Evolutionary conservation across 305 asterid species (phyloP).

Genomic region (Caryopteris hybrid): DNA sequence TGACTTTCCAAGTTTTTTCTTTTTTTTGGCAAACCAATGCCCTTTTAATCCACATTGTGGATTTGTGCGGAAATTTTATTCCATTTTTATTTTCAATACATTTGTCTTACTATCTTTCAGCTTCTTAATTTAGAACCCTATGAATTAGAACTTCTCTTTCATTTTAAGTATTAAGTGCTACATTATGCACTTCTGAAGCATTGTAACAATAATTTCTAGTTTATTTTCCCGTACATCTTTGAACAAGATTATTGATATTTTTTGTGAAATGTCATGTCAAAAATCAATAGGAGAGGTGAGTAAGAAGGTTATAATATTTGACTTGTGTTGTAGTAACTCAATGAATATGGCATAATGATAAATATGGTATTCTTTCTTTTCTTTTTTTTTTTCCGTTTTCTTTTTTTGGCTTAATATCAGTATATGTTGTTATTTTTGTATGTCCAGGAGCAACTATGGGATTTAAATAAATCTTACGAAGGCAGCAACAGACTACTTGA

Average conservation of each 20-base stretch:
- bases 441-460: conserved; percentile 66
- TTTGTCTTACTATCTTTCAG: neutral
- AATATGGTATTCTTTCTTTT: neutral
- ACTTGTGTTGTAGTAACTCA: neutral
- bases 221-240: neutral
- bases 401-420: neutral
- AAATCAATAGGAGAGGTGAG: neutral
- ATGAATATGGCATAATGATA: neutral
- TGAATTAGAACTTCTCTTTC: neutral
- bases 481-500: conserved; percentile 57
- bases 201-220: neutral
- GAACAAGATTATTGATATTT: neutral
- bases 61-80: neutral
- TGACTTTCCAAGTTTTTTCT: neutral
- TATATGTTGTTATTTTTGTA: neutral
- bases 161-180: neutral
- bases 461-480: conserved; percentile 48
- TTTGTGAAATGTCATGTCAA: neutral
- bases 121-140: neutral
- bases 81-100: neutral
- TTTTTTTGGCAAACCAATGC: neutral
- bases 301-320: neutral
- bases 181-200: neutral
- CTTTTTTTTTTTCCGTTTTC: neutral
- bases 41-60: neutral